Conservation (phyloP, 108 stramenopile genomes). For the Skeletonema marinoi region DNA sequence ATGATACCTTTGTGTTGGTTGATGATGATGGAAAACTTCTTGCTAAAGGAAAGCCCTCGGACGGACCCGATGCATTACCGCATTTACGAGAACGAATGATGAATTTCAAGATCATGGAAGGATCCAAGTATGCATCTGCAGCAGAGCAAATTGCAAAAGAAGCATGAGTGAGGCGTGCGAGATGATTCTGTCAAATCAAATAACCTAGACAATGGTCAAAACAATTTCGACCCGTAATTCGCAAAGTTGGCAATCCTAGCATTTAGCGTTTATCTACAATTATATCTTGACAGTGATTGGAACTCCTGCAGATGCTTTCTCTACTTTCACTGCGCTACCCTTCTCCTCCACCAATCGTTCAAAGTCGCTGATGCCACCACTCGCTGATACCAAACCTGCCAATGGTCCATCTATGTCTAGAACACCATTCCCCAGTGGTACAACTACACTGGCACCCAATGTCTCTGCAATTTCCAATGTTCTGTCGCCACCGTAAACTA, state of each 20-base stretch:
- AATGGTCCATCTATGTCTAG: conserved; percentile 45
- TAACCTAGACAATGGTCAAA: no score
- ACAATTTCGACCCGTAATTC: no score
- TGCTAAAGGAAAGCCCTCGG: conserved; percentile 46
- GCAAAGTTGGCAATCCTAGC: no score
- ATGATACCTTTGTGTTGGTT: conserved; percentile 85
- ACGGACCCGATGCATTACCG: conserved; percentile 60
- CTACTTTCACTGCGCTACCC: conserved; percentile 12
- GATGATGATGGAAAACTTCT: conserved; percentile 79
- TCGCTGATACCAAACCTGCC: conserved; percentile 31
- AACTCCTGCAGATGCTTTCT: conserved; percentile 1
- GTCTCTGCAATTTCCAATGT: conserved; percentile 41
- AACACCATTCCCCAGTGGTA: conserved; percentile 47
- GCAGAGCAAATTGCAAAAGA: conserved; percentile 58
- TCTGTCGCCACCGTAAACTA: conserved; percentile 48
- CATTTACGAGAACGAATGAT: conserved; percentile 67
- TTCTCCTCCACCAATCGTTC: conserved; percentile 25
- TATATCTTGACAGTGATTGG: not conserved
- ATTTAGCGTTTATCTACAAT: not conserved
- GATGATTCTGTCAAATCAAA: not conserved
- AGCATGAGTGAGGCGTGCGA: not conserved
- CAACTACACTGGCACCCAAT: conserved; percentile 22
- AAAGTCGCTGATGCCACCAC: conserved; percentile 35
- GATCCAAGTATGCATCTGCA: conserved; percentile 79
- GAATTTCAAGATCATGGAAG: conserved; percentile 81